Base-by-base conservation (phyloP, 208 protist species). In the Acanthamoeba lenticulata region DNA sequence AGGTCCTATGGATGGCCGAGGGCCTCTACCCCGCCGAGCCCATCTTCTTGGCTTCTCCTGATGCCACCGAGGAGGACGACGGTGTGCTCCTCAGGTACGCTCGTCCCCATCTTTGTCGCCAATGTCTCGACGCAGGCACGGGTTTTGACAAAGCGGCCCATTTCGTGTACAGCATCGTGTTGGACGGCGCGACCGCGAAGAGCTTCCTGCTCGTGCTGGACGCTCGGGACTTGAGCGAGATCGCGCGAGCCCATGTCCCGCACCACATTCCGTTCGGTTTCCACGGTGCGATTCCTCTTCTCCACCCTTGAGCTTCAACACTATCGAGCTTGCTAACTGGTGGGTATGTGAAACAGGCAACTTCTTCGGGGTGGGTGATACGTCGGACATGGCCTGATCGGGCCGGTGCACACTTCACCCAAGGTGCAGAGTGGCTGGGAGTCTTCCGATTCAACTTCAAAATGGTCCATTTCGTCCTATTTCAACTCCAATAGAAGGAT, bases 251-350 rank as follows among this genome's bases (percentile, higher is more conserved):
- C 6, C 69, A 45, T 3, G 15, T 79, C 34, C 69, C 69, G 17
- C 69, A 79, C 69, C 69, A 79, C 69, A 79, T 79, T 36, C 69
- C 69, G 9, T 79, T 47, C 21, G 69, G 69, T 36, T 79, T 79
- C 24, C 69, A 79, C 69, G 69, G 69, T 79, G 24, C 69, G 19
- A n/a, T n/a, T n/a, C n/a, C n/a, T n/a, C n/a, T n/a, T n/a, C n/a
- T n/a, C n/a, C n/a, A n/a, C n/a, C n/a, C n/a, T n/a, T n/a, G n/a
- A n/a, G n/a, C n/a, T n/a, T n/a, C n/a, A n/a, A n/a, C n/a, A n/a
- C n/a, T n/a, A n/a, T n/a, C n/a, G n/a, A n/a, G n/a, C n/a, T n/a
- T n/a, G n/a, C n/a, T n/a, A n/a, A n/a, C n/a, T n/a, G n/a, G n/a
- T n/a, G n/a, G 32, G 29, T 42, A n/a, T 29, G 38, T 3, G 0